phyloP scores from a whole-genome alignment of 805 yeast genomes.

The Wickerhamiella sergipiensis region DNA sequence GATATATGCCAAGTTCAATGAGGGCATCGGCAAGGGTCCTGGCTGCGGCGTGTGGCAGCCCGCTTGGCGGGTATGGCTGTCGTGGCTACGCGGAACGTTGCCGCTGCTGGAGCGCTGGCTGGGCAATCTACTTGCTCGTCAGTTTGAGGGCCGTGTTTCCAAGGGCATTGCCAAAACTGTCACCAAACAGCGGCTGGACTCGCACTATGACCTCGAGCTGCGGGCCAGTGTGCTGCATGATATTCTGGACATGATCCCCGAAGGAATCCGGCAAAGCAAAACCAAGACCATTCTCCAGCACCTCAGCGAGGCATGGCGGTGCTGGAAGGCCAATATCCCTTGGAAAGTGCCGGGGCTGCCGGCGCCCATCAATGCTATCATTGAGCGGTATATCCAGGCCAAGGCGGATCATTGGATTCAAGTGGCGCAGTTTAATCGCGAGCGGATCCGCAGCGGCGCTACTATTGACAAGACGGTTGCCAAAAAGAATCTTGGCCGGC shows the following conservation, averaged over 20 bases:
- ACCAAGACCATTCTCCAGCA: constrained; percentile 84
- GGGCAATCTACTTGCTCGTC: constrained; percentile 80
- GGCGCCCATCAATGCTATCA: constrained; percentile 71
- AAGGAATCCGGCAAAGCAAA: constrained; percentile 75
- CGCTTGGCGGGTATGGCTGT: constrained; percentile 94
- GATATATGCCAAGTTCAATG: constrained; percentile 72
- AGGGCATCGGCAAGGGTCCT: constrained; percentile 86
- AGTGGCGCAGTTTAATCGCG: constrained; percentile 85
- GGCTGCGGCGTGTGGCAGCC: constrained; percentile 99
- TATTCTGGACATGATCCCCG: constrained; percentile 93
- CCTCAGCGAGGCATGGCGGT: constrained; percentile 96
- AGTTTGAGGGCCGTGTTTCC: constrained; percentile 87
- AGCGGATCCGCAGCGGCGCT: constrained; percentile 75
- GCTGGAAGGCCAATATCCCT: constrained; percentile 98
- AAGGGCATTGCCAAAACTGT: constrained; percentile 88
- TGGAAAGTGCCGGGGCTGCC: constrained; percentile 98
- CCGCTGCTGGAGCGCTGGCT: constrained; percentile 92
- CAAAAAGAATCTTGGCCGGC: constrained; percentile 80
- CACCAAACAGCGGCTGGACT: constrained; percentile 90
- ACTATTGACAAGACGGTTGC: constrained; percentile 91
- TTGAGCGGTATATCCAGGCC: constrained; percentile 80
- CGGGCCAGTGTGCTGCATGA: constrained; percentile 93
- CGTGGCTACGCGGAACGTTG: constrained; percentile 77
- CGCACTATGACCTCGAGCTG: constrained; percentile 84
- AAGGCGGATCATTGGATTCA: constrained; percentile 96